Conservation (phyloP, 441 rosid species). For the Brassica hybrid region DNA sequence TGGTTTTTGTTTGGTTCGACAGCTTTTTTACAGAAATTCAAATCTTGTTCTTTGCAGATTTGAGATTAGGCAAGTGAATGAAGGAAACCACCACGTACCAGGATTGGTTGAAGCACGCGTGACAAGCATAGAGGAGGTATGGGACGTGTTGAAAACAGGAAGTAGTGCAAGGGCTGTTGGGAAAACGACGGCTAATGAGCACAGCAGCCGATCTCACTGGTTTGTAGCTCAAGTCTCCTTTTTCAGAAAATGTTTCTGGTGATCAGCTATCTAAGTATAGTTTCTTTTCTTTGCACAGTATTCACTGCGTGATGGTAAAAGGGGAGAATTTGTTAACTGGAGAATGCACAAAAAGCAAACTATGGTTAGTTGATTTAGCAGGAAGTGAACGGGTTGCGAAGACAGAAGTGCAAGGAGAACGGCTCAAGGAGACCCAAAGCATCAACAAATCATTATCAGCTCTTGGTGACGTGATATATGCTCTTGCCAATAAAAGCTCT, state of each 20-base stretch:
- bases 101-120: conserved; percentile 90
- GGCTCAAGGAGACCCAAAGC: conserved; percentile 94
- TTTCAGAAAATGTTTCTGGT: not conserved
- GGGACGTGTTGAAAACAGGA: conserved; percentile 92
- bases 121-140: conserved; percentile 76
- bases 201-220: conserved; percentile 99
- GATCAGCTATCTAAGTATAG: conserved; percentile 17
- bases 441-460: conserved; percentile 96
- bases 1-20: not conserved
- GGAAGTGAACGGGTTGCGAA: conserved; percentile 97
- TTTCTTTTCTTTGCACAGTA: conserved; percentile 50
- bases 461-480: conserved; percentile 95
- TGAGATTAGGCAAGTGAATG: conserved; percentile 80
- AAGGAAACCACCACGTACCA: conserved; percentile 86
- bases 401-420: conserved; percentile 91
- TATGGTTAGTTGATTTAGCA: conserved; percentile 95
- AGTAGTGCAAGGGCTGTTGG: conserved; percentile 91
- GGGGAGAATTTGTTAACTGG: conserved; percentile 88
- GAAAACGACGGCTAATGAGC: conserved; percentile 87
- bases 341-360: conserved; percentile 87
- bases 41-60: conserved; percentile 52
- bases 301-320: conserved; percentile 89
- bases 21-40: not conserved
- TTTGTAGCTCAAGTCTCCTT: conserved; percentile 19
- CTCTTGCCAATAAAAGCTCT: conserved; percentile 91